phyloP scores from a whole-genome alignment of 305 asterid genomes.

The Fraxinus dipetala region DNA sequence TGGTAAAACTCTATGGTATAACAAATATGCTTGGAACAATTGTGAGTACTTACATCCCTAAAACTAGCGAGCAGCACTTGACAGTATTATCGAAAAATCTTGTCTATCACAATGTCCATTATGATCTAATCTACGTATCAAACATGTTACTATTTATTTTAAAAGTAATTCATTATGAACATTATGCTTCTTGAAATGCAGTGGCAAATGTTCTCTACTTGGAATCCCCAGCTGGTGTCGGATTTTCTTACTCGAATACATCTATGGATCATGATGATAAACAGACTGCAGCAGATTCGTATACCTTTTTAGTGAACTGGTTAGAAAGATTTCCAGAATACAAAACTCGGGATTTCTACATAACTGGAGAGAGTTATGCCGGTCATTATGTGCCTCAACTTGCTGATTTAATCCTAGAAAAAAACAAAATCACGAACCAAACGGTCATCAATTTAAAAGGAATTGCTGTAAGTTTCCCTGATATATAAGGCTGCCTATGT shows the following conservation, averaged over 20 bases:
- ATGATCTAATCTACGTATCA: background rate
- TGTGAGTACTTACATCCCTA: conserved; percentile 24
- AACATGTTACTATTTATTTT: background rate
- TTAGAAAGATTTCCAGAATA: conserved; percentile 60
- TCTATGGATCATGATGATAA: conserved; percentile 46
- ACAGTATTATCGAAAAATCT: background rate
- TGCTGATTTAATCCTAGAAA: conserved; percentile 39
- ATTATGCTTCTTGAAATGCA: conserved; percentile 20
- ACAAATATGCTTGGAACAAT: conserved; percentile 52
- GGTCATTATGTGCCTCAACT: conserved; percentile 71
- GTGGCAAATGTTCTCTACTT: conserved; percentile 63
- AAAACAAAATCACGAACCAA: conserved; percentile 36
- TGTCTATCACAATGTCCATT: background rate
- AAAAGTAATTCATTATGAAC: background rate
- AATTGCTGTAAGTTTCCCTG: conserved; percentile 38
- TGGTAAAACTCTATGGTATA: conserved; percentile 40
- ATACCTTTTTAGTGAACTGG: conserved; percentile 58
- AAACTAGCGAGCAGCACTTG: background rate
- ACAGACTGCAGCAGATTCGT: conserved; percentile 51
- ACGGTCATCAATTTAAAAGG: conserved; percentile 55
- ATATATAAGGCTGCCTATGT: background rate
- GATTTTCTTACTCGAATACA: conserved; percentile 66
- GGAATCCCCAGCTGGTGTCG: conserved; percentile 75
- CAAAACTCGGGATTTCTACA: conserved; percentile 52
- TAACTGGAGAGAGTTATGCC: conserved; percentile 62